Evolutionary conservation across 2,329 filamentous ascomycete species (phyloP).

Genomic region (Pseudogymnoascus sp.): DNA sequence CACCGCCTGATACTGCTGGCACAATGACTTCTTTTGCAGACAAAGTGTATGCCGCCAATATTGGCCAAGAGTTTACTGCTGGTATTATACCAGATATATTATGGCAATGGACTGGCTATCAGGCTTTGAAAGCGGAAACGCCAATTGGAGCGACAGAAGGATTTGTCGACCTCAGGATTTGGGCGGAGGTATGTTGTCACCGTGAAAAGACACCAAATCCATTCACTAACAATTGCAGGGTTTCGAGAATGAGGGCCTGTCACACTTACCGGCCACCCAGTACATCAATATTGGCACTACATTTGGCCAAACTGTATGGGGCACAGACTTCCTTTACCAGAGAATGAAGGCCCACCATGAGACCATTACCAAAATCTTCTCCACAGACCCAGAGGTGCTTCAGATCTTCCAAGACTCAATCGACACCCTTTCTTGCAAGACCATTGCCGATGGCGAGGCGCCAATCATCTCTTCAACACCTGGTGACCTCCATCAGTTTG

Average conservation of each 20-base stretch:
- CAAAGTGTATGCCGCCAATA: not conserved
- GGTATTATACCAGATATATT: not conserved
- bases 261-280: too few species aligned
- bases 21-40: not conserved
- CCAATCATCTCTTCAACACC: not conserved
- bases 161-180: not conserved
- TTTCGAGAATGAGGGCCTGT: not conserved
- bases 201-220: not conserved
- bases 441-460: not conserved
- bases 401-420: not conserved
- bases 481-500: not conserved
- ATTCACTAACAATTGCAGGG: not conserved
- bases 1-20: too few species aligned
- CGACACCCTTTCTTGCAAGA: not conserved
- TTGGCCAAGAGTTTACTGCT: not conserved
- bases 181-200: not conserved
- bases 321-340: not conserved
- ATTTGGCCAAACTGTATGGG: not conserved
- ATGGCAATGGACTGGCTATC: not conserved
- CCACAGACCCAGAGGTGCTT: not conserved
- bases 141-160: not conserved
- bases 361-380: not conserved
- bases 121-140: not conserved
- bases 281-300: constrained; percentile 2
- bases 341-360: constrained; percentile 1